phyloP scores from a whole-genome alignment of 2,329 filamentous ascomycete species.

The Hysterium pulicare region DNA sequence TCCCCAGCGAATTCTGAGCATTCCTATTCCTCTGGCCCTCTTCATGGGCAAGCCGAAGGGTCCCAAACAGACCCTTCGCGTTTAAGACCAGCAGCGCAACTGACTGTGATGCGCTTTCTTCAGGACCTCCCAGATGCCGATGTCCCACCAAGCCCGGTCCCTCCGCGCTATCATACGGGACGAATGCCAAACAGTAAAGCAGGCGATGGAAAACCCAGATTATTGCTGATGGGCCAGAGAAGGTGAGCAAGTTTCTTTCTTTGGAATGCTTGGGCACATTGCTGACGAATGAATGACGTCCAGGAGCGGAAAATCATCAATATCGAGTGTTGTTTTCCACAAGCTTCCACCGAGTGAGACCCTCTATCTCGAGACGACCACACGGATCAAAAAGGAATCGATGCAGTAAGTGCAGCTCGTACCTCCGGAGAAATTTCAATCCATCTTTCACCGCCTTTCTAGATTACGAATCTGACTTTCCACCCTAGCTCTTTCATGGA shows the following conservation, averaged over 20 bases:
- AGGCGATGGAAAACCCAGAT: constrained; percentile 69
- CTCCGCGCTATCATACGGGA: constrained; percentile 41
- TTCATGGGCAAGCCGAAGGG: constrained; percentile 13
- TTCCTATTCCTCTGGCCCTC: constrained; percentile 12
- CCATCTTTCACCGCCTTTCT: constrained; percentile 2
- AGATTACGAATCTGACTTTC: constrained; percentile 2
- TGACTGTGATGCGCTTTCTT: constrained; percentile 42
- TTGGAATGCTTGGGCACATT: neutral
- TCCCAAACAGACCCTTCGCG: constrained; percentile 26
- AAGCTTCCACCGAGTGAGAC: constrained; percentile 96
- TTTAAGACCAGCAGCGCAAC: constrained; percentile 37
- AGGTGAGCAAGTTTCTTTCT: constrained; percentile 57
- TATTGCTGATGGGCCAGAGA: constrained; percentile 92
- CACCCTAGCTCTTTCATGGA: constrained; percentile 87
- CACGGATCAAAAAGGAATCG: constrained; percentile 87
- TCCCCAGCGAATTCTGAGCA: constrained; percentile 18
- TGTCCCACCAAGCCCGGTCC: constrained; percentile 34
- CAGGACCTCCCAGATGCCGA: constrained; percentile 43
- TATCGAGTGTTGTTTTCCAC: constrained; percentile 98
- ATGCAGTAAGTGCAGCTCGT: constrained; percentile 68
- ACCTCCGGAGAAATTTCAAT: neutral
- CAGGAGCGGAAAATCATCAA: constrained; percentile 97
- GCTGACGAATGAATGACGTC: constrained; percentile 8
- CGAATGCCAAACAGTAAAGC: constrained; percentile 48
- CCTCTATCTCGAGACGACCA: constrained; percentile 91